These are phyloP conservation scores for Peterozyma xylosa DNA, from an alignment of 805 yeast genomes.

Conservation along the genomic window DNA sequence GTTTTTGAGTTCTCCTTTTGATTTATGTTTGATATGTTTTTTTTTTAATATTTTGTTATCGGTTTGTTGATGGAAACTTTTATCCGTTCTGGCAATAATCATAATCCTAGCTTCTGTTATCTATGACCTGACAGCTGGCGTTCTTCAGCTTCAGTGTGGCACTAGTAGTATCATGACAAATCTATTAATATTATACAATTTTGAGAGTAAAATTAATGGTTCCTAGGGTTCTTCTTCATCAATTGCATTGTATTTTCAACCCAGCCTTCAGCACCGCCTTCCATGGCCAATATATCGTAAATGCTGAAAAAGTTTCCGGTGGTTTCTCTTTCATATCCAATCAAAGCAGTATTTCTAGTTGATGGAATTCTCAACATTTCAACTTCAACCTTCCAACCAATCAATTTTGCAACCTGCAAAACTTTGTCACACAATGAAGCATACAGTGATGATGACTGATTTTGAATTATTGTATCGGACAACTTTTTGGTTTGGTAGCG, in stretches of 20 bases:
- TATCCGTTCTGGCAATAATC: too few relatives aligned
- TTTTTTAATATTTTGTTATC: too few relatives aligned
- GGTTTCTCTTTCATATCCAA: conserved; percentile 43
- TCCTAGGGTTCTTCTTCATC: conserved; percentile 63
- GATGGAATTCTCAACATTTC: conserved; percentile 92
- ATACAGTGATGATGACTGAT: conserved; percentile 49
- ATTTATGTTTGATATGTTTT: too few relatives aligned
- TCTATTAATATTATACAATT: too few relatives aligned
- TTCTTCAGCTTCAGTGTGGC: too few relatives aligned
- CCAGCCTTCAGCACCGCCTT: conserved; percentile 93
- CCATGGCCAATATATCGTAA: conserved; percentile 57
- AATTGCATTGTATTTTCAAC: conserved; percentile 70
- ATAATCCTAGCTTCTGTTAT: too few relatives aligned
- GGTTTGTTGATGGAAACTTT: too few relatives aligned
- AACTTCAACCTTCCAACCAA: conserved; percentile 81
- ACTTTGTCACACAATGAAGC: conserved; percentile 84
- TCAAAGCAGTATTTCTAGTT: conserved; percentile 85
- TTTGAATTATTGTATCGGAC: neutral
- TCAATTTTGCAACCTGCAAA: conserved; percentile 52
- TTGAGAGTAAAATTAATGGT: conserved; percentile 35
- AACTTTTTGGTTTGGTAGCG: conserved; percentile 39
- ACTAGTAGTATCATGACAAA: too few relatives aligned
- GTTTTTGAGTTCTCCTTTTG: too few relatives aligned
- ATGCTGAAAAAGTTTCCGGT: conserved; percentile 31
- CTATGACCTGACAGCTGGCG: too few relatives aligned